Base-by-base conservation (phyloP, 441 rosid genomes). In the Flueggea neowawraea region DNA sequence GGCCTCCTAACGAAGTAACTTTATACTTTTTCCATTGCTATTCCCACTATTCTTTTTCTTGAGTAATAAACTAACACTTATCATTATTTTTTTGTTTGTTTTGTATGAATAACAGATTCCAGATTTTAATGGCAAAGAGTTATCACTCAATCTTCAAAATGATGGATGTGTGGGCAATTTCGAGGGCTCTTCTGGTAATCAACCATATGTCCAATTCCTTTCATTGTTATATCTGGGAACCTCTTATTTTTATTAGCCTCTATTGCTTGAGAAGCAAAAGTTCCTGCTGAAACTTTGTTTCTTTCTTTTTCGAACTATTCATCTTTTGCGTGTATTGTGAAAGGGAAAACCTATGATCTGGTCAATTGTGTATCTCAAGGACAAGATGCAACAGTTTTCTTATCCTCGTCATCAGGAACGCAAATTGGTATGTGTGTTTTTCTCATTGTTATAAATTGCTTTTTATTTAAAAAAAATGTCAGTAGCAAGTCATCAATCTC, bases 281-380 rank as follows among this genome's bases (percentile, higher is more conserved):
- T 43, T 43, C 10, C 10, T 43, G 12, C 12, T 43, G 3, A 43
- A 43, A 43, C 3, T 6, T 22, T 22, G 12, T 6, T 43, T 43
- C 45, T 11, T 6, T 43, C 45, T 11, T 43, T 43, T 43, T 43
- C 12, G 45, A 43, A 43, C 45, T 11, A 43, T 43, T 43, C 45
- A 6, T 15, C 2, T 36, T 7, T 0, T 55, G 63, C 9, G 15
- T 55, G 58, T 55, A 6, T 47, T 59, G 45, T 73, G 56, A 59
- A 80, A 88, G 98, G 98, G 61, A 83, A 80, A 69, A 69, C 54
- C 54, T 78, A 75, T 70, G 84, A 80, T 31, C 55, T 90, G 9
- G 80, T 83, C 62, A 84, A 86, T 72, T 74, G 44, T 67, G 69
- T 76, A 51, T 63, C 81, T 66, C 83, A 81, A 69, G 83, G 73